Conservation (phyloP, 73 alveolate species). For the Uronychia binucleata region DNA sequence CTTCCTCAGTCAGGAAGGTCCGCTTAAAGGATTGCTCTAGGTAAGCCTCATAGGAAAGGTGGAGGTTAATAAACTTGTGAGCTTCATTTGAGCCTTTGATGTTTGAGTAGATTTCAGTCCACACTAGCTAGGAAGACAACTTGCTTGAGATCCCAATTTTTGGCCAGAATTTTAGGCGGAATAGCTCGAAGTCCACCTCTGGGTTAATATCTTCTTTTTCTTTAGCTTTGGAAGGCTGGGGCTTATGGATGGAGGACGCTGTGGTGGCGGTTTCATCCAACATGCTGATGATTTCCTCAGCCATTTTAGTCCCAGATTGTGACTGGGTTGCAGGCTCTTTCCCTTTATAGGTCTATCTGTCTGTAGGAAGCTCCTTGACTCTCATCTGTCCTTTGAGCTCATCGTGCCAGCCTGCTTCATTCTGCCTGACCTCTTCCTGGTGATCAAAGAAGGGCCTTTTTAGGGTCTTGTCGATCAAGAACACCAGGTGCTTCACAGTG, state of each 20-base stretch:
- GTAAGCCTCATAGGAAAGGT: slow-evolving; percentile 46
- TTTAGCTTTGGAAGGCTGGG: background rate
- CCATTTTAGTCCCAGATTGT: background rate
- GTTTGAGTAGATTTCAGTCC: slow-evolving; percentile 87
- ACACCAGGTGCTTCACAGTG: slow-evolving; percentile 72
- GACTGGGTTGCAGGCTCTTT: background rate
- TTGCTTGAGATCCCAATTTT: slow-evolving; percentile 30
- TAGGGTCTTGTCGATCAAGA: slow-evolving; percentile 82
- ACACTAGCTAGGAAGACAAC: slow-evolving; percentile 62
- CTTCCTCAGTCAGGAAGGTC: slow-evolving; percentile 20
- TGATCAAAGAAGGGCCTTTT: slow-evolving; percentile 72
- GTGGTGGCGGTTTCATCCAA: background rate
- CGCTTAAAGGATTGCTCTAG: slow-evolving; percentile 15
- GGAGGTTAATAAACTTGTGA: slow-evolving; percentile 13
- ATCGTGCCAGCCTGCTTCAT: slow-evolving; percentile 77
- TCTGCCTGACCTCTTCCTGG: slow-evolving; percentile 53
- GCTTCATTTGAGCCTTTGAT: slow-evolving; percentile 79
- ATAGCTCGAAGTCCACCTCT: slow-evolving; percentile 67
- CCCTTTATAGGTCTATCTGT: background rate
- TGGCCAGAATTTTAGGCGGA: slow-evolving; percentile 64
- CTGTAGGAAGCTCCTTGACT: slow-evolving; percentile 61
- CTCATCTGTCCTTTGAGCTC: slow-evolving; percentile 74
- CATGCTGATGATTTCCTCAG: background rate
- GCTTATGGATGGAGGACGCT: too few species aligned
- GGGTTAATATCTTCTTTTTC: slow-evolving; percentile 26